Percentiles rank a stretch among this genome's conserved stretches.
phyloP scores from a whole-genome alignment of 345 rosid species.

The Euclidium syriacum region DNA sequence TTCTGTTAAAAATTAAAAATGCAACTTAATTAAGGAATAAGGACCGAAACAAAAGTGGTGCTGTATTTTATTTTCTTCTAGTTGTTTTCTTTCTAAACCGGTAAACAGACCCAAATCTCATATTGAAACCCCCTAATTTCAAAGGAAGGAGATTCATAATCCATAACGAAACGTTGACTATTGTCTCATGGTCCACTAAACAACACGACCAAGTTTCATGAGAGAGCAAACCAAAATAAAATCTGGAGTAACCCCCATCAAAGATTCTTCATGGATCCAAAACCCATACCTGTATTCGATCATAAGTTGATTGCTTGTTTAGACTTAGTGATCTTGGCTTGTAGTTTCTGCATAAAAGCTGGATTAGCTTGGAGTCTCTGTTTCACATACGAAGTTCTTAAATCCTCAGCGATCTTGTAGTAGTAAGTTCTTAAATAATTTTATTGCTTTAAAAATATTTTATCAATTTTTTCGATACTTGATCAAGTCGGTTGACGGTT shows the following conservation, averaged over 20 bases:
- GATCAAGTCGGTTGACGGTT: too few relatives aligned
- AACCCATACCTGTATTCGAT: background rate
- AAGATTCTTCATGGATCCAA: background rate
- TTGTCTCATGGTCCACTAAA: conserved; percentile 4
- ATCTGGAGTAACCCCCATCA: background rate
- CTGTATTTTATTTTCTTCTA: too few relatives aligned
- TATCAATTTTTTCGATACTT: too few relatives aligned
- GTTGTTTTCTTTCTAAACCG: background rate
- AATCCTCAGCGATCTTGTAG: conserved; percentile 66
- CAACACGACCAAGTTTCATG: conserved; percentile 6
- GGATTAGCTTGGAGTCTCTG: conserved; percentile 73
- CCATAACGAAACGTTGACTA: background rate
- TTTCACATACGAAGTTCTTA: conserved; percentile 67
- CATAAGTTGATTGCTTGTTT: conserved; percentile 27
- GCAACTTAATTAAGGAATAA: too few relatives aligned
- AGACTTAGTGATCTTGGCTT: conserved; percentile 45
- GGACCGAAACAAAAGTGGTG: too few relatives aligned
- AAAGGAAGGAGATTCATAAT: background rate
- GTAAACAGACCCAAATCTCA: background rate
- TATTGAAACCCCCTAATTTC: background rate
- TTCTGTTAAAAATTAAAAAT: too few relatives aligned
- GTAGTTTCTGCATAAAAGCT: conserved; percentile 84
- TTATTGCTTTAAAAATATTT: too few relatives aligned
- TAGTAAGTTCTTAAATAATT: too few relatives aligned
- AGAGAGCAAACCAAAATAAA: background rate